These are phyloP conservation scores for Maudiozyma bulderi DNA, from an alignment of 805 yeast genomes.

Conservation along the genomic window DNA sequence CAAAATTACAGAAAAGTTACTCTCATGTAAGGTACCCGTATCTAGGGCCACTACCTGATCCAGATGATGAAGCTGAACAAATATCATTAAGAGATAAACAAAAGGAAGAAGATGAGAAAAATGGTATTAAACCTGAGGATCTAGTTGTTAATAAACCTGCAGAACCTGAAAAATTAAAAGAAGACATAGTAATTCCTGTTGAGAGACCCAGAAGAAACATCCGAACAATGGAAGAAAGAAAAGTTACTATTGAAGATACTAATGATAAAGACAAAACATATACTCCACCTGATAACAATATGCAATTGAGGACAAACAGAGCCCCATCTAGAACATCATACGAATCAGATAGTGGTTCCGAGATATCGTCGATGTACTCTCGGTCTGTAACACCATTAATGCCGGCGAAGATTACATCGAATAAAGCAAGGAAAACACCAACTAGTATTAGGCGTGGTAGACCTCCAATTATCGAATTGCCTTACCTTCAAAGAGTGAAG, in stretches of 20 bases:
- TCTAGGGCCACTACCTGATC: constrained; percentile 61
- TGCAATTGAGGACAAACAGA: not conserved
- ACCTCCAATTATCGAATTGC: constrained; percentile 29
- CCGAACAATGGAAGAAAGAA: not conserved
- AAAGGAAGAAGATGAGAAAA: constrained; percentile 2
- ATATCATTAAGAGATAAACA: constrained; percentile 3
- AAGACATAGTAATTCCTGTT: too few species aligned
- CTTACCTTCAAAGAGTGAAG: constrained; percentile 82
- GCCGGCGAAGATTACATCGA: constrained; percentile 1
- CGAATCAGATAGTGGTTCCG: not conserved
- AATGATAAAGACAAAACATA: constrained; percentile 1
- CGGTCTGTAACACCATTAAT: constrained; percentile 1
- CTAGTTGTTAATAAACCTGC: not conserved
- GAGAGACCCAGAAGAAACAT: not conserved
- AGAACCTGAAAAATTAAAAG: not conserved
- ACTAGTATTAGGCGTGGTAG: constrained; percentile 30
- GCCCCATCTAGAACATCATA: not conserved
- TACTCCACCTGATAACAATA: not conserved
- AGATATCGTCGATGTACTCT: not conserved
- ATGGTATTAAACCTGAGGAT: constrained; percentile 1
- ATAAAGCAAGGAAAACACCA: constrained; percentile 12
- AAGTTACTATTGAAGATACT: not conserved
- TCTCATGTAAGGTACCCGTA: constrained; percentile 35
- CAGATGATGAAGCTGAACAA: constrained; percentile 10
- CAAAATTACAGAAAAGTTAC: constrained; percentile 25